Percentiles rank a stretch among this genome's conserved stretches.
Conservation (phyloP, 2,329 filamentous ascomycete species). For the Lasiodiplodia hormozganensis region DNA sequence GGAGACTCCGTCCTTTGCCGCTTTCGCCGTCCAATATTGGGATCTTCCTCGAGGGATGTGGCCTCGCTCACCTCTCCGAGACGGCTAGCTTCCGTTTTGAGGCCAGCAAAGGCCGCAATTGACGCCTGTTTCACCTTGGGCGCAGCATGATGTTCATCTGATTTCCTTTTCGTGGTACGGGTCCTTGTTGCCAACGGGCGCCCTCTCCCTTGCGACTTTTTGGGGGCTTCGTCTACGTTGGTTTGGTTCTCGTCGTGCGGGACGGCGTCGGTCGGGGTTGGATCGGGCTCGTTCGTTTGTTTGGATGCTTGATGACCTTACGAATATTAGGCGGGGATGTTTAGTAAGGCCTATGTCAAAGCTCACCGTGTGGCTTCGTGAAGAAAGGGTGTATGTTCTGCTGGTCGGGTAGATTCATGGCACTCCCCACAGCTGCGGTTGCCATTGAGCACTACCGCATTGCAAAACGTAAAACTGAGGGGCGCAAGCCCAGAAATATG, state of each 20-base stretch:
- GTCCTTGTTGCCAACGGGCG: background rate
- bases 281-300: constrained; percentile 36
- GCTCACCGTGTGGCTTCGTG: constrained; percentile 36
- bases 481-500: background rate
- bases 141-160: background rate
- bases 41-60: constrained; percentile 38
- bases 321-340: constrained; percentile 2
- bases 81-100: constrained; percentile 27
- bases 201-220: background rate
- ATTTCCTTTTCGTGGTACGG: constrained; percentile 15
- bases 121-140: constrained; percentile 28
- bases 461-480: background rate
- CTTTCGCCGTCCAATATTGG: constrained; percentile 44
- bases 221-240: background rate
- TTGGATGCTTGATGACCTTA: constrained; percentile 23
- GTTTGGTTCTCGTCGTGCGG: constrained; percentile 19
- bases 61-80: constrained; percentile 23
- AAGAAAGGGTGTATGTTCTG: constrained; percentile 50
- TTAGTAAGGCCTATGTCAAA: background rate
- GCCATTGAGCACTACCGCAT: constrained; percentile 42
- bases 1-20: constrained; percentile 47
- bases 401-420: constrained; percentile 46
- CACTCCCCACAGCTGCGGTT: constrained; percentile 43
- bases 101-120: constrained; percentile 30
- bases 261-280: constrained; percentile 34